Percentiles rank a stretch among this genome's conserved stretches.
Conservation (phyloP, 2,329 filamentous ascomycete species). For the Chaetomium globosum region DNA sequence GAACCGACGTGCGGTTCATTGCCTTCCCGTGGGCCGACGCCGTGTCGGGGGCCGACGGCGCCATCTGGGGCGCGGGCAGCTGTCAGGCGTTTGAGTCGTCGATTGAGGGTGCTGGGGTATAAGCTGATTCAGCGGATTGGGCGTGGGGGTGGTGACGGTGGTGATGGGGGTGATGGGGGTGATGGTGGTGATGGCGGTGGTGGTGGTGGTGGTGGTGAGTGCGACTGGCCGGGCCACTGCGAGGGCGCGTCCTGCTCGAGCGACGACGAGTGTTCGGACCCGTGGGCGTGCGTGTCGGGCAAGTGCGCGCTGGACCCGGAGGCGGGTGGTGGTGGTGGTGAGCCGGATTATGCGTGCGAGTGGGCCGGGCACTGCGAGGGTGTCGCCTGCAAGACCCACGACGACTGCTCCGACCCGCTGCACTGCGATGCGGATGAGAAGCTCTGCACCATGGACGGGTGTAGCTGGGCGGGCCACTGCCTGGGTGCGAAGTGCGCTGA, state of each 20-base stretch:
- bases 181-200: neutral
- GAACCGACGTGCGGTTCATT: conserved; percentile 63
- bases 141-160: neutral
- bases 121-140: conserved; percentile 46
- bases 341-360: conserved; percentile 6
- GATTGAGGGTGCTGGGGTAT: conserved; percentile 55
- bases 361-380: conserved; percentile 24
- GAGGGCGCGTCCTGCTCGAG: neutral
- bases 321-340: neutral
- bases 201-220: neutral
- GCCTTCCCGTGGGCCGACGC: conserved; percentile 61
- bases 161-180: neutral
- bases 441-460: conserved; percentile 18
- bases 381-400: neutral
- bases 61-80: conserved; percentile 57
- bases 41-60: conserved; percentile 56
- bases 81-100: conserved; percentile 56
- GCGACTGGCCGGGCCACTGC: conserved; percentile 1
- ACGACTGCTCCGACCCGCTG: conserved; percentile 7
- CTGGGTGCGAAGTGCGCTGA: conserved; percentile 10
- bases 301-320: neutral
- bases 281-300: conserved; percentile 6
- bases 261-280: conserved; percentile 10
- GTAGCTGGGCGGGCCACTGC: conserved; percentile 21
- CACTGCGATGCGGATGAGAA: conserved; percentile 17